phyloP scores from a whole-genome alignment of 176 grass and related monocot species.

The Puya raimondii region DNA sequence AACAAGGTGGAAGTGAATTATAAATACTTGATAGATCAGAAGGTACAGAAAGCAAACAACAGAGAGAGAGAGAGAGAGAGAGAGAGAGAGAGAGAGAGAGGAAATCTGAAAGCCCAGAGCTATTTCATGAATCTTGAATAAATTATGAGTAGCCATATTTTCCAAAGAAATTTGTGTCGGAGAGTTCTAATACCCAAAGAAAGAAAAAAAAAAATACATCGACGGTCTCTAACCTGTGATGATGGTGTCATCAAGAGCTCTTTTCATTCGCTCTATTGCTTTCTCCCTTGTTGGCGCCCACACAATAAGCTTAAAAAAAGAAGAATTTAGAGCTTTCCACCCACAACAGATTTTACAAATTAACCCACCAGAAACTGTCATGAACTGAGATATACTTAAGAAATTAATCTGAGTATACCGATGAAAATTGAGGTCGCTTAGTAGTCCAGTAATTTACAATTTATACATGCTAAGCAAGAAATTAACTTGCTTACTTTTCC shows the following conservation, averaged over 20 bases:
- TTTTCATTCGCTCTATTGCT: constrained; percentile 53
- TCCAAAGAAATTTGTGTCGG: not conserved
- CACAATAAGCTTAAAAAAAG: constrained; percentile 34
- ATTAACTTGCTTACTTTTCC: constrained; percentile 32
- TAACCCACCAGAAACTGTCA: not conserved
- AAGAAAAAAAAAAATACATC: not conserved
- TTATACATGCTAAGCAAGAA: not conserved
- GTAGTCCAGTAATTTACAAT: no score
- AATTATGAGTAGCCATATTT: constrained; percentile 1
- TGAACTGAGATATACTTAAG: not conserved
- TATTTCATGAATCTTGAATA: not conserved
- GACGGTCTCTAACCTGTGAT: constrained; percentile 27
- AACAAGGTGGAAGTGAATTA: not conserved
- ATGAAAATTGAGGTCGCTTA: no score
- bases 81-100: constrained; percentile 1
- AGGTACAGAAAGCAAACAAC: not conserved
- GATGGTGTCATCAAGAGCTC: constrained; percentile 38
- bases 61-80: constrained; percentile 1
- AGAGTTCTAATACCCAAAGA: not conserved
- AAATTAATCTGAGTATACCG: not conserved
- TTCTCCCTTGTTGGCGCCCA: constrained; percentile 54
- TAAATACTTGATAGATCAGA: not conserved
- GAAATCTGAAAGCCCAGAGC: not conserved
- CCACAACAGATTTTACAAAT: not conserved
- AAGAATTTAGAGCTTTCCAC: constrained; percentile 5